A percentile compares a stretch with the other conserved stretches of the same genome.
Evolutionary conservation across 805 yeast genomes (phyloP).

Genomic region (Candida berthetii): DNA sequence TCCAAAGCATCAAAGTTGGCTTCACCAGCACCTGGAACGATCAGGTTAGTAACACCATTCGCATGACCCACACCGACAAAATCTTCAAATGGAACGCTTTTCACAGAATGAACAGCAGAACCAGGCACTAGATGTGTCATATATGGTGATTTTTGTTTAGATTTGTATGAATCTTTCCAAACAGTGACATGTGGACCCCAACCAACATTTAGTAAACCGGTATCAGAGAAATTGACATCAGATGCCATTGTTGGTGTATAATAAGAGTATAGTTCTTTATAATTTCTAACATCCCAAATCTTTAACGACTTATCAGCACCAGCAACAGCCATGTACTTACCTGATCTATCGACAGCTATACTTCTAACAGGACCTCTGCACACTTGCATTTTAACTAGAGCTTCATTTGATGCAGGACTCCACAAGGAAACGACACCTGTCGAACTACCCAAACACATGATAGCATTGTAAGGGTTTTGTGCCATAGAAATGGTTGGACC

Average conservation of each 20-base stretch:
- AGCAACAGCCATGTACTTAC: slow-evolving; percentile 88
- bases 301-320: slow-evolving; percentile 82
- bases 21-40: slow-evolving; percentile 96
- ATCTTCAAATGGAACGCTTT: slow-evolving; percentile 94
- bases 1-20: slow-evolving; percentile 95
- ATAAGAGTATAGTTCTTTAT: slow-evolving; percentile 59
- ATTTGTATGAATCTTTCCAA: slow-evolving; percentile 81
- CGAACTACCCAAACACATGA: slow-evolving; percentile 87
- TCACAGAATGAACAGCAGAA: slow-evolving; percentile 57
- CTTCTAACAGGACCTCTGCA: slow-evolving; percentile 86
- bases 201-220: slow-evolving; percentile 81
- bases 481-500: slow-evolving; percentile 89
- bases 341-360: slow-evolving; percentile 84
- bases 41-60: slow-evolving; percentile 72
- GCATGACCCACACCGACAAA: slow-evolving; percentile 85
- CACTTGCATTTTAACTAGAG: slow-evolving; percentile 75
- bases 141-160: slow-evolving; percentile 77
- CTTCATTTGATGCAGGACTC: slow-evolving; percentile 86
- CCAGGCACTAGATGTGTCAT: slow-evolving; percentile 88
- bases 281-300: slow-evolving; percentile 90
- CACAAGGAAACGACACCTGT: slow-evolving; percentile 91
- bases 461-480: slow-evolving; percentile 95
- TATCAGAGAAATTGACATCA: slow-evolving; percentile 74
- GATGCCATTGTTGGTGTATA: slow-evolving; percentile 82
- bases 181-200: slow-evolving; percentile 95